A percentile compares a stretch with the other conserved stretches of the same genome.
Conservation (phyloP, 768 basidiomycete species). For the Gymnopilus dilepis region DNA sequence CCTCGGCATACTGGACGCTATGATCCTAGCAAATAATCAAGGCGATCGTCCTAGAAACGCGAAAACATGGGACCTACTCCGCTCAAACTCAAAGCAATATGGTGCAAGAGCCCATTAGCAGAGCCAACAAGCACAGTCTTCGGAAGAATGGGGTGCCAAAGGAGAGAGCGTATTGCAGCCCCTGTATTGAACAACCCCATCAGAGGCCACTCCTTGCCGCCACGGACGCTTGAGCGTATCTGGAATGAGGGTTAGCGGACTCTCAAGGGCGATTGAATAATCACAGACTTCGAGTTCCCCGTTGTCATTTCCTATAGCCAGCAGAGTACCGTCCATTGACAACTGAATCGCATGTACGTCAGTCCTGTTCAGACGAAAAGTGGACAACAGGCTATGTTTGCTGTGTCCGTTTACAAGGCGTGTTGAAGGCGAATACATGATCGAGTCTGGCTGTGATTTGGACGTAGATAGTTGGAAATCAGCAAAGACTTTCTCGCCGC, state of each 20-base stretch:
- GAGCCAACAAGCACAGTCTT: neutral
- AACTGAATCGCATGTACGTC: neutral
- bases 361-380: neutral
- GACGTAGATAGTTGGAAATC: too few species aligned
- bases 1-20: neutral
- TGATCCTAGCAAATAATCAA: neutral
- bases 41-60: neutral
- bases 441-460: neutral
- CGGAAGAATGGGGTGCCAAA: conserved; percentile 7
- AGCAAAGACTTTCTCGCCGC: too few species aligned
- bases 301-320: conserved; percentile 7
- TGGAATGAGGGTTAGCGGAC: neutral
- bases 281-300: conserved; percentile 5
- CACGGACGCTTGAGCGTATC: neutral
- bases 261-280: too few species aligned
- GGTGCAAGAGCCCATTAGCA: neutral
- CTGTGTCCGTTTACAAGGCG: conserved; percentile 4
- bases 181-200: neutral
- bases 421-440: neutral
- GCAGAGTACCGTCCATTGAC: neutral
- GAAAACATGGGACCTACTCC: neutral
- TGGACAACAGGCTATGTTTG: neutral
- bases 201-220: neutral
- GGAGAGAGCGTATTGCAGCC: neutral
- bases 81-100: neutral